Evolutionary conservation across 441 rosid genomes (phyloP), one percentile per base, ranked within the genome.

Genomic region (Erodium moschatum): DNA sequence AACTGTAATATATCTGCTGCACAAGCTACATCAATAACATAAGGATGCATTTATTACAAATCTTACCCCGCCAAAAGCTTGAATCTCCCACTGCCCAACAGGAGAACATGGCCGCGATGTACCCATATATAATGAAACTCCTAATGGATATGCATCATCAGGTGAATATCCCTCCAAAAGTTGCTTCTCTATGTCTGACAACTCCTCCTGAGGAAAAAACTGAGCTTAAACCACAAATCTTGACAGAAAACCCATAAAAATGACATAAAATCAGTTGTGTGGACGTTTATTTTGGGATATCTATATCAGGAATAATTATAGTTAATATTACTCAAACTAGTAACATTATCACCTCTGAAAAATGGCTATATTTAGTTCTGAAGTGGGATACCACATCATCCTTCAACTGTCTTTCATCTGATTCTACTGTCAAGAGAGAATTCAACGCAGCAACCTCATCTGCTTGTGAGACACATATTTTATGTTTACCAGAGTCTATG

Each of bases 61-160:
- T 44, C 50, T 61, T 85, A 85, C 97, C 89, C 87, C 96, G 63
- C 86, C 95, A 72, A 87, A 81, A 68, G 85, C 84, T 70, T 75
- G 84, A 73, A 73, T 77, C 76, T 83, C 92, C 77, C 83, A 71
- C 67, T 79, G 85, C 40, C 76, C 76, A 75, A 85, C 88, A 72
- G 98, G 96, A 70, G 97, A 89, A 76, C 87, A 79, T 8, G 90
- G 92, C 79, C 82, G 80, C 67, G 95, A 89, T 69, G 97, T 90
- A 75, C 89, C 94, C 90, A 87, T 73, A 78, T 84, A 86, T 74
- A 86, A 76, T 16, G 90, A 87, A 73, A 84, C 86, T 74, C 95
- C 97, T 6, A 85, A 72, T 40, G 95, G 96, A 76, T 87, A 92
- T 67, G 84, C 81, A 79, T 91, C 97, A 73, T 91, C 95, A 64